Evolutionary conservation across 306 rosid genomes (phyloP), one percentile per base, ranked within the genome.

Genomic region (Nissolia schottii): DNA sequence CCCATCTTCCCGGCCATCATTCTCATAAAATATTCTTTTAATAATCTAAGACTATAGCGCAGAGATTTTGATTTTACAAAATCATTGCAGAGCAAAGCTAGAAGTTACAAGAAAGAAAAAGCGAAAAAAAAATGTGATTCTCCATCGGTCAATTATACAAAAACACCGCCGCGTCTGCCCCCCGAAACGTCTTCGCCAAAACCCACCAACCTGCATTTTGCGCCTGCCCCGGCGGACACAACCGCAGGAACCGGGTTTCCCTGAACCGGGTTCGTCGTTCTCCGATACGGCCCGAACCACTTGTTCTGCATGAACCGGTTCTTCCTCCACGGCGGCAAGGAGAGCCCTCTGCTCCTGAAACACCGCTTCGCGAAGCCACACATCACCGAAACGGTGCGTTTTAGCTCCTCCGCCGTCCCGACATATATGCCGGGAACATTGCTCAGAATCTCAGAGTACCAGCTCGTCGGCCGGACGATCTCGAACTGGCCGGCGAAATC

Each of bases 321-420:
- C 59, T 86, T 93, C 13, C 97, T 81, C 98, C 97, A 93, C 12
- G 98, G 98, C 29, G 98, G 97, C 41, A 93, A 50, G 0, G 84
- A 57, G 0, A 89, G 79, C 6, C 82, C 87, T 7, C 74, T 67
- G 57, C 81, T 80, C 53, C 78, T 77, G 1, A 93, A 67, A n/a
- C 97, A 87, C 49, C 77, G 65, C 72, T 85, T 93, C 14, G 82
- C 91, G 11, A 62, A 84, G 18, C 76, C 70, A 48, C 97, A 80
- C 86, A 87, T 66, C 1, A 70, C 53, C 48, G 32, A 57, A 23
- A 90, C 92, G 79, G 78, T 77, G 64, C 73, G 80, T 77, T 82
- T 89, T 22, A 93, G 23, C 23, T 87, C 94, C 37, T 90, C 97
- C 1, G 41, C 84, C 0, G 41, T 76, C 12, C 97, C 92, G 0